Evolutionary conservation across 2,329 filamentous ascomycete species (phyloP).

Genomic region (Pseudogymnoascus sp.): DNA sequence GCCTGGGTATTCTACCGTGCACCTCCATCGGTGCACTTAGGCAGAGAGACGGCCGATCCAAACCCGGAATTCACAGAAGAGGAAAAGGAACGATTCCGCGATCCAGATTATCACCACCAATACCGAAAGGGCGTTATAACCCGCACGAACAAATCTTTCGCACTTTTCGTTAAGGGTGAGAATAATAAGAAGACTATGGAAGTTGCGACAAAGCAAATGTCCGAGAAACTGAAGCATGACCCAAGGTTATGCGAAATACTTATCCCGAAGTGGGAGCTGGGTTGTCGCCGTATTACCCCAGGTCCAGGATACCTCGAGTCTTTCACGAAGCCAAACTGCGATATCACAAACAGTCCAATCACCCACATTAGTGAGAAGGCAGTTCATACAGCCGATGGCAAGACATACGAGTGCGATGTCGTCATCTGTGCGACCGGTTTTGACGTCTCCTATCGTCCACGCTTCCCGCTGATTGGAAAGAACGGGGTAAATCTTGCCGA

Average conservation of each 20-base stretch:
- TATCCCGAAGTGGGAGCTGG: constrained; percentile 9
- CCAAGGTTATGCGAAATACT: background rate
- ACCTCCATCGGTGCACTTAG: constrained; percentile 47
- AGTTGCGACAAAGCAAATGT: constrained; percentile 83
- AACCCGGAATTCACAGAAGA: constrained; percentile 24
- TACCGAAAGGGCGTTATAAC: constrained; percentile 8
- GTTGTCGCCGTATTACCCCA: constrained; percentile 71
- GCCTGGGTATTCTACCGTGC: constrained; percentile 31
- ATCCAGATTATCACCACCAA: constrained; percentile 15
- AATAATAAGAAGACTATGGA: constrained; percentile 62
- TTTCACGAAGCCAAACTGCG: constrained; percentile 15
- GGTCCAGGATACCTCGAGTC: constrained; percentile 51
- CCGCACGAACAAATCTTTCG: background rate
- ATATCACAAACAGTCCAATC: constrained; percentile 13
- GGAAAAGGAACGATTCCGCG: constrained; percentile 26
- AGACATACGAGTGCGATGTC: constrained; percentile 24
- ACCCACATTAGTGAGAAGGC: constrained; percentile 10
- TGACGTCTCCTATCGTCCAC: constrained; percentile 25
- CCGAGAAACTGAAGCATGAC: constrained; percentile 78
- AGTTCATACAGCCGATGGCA: background rate
- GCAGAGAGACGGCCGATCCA: constrained; percentile 33
- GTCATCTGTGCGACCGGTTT: constrained; percentile 32
- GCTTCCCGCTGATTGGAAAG: constrained; percentile 22
- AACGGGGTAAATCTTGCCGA: constrained; percentile 17
- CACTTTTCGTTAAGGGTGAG: background rate